These are phyloP conservation scores for Dacryopinax spathularia DNA, from an alignment of 768 basidiomycete species.

Conservation along the genomic window DNA sequence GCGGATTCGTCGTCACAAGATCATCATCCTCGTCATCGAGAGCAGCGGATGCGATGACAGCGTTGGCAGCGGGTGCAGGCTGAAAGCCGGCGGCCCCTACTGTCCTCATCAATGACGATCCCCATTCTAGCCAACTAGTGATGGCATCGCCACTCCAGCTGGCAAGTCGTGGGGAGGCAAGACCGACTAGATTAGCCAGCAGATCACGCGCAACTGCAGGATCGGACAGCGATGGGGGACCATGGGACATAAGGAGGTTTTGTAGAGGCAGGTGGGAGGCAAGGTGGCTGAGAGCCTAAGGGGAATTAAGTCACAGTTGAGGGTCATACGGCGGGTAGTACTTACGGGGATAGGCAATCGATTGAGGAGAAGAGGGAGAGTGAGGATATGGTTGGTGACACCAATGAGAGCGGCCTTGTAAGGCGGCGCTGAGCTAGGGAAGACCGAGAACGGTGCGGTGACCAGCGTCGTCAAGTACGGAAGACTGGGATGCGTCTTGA, in stretches of 20 bases:
- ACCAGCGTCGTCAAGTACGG: conserved; percentile 36
- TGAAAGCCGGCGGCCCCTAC: not conserved
- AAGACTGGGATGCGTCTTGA: conserved; percentile 41
- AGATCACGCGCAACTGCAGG: conserved; percentile 33
- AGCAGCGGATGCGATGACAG: not conserved
- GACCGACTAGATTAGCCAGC: conserved; percentile 54
- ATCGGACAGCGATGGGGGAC: conserved; percentile 11
- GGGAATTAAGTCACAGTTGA: not conserved
- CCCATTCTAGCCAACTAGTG: not conserved
- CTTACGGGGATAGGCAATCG: conserved; percentile 39
- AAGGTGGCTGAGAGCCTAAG: conserved; percentile 41
- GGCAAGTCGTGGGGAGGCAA: conserved; percentile 48
- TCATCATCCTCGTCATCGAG: conserved; percentile 1
- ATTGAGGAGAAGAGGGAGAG: conserved; percentile 65
- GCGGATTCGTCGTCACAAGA: conserved; percentile 4
- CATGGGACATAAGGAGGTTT: conserved; percentile 21
- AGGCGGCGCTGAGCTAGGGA: conserved; percentile 17
- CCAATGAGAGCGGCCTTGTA: conserved; percentile 27
- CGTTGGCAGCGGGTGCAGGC: not conserved
- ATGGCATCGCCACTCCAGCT: conserved; percentile 11
- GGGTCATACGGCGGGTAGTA: not conserved
- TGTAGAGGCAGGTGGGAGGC: conserved; percentile 50
- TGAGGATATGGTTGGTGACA: conserved; percentile 44
- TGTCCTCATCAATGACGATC: not conserved
- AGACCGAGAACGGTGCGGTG: conserved; percentile 28